A percentile compares a stretch with the other conserved stretches of the same genome.
Evolutionary conservation across 805 yeast genomes (phyloP).

Genomic region (Spathaspora sp.): DNA sequence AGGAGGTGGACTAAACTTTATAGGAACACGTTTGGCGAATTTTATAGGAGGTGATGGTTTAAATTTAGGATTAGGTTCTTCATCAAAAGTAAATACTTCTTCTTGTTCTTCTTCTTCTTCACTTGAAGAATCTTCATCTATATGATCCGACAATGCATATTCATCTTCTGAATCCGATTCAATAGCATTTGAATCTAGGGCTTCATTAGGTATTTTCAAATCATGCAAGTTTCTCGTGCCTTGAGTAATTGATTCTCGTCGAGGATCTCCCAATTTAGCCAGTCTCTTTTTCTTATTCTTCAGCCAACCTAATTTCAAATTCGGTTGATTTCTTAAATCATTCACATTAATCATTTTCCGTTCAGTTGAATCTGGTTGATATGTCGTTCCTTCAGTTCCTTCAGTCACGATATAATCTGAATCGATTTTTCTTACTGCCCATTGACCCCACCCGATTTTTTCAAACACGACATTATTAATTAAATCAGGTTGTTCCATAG

Average conservation of each 20-base stretch:
- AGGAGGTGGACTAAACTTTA: slow-evolving; percentile 38
- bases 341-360: slow-evolving; percentile 19
- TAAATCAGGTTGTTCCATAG: slow-evolving; percentile 70
- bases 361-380: neutral
- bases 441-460: slow-evolving; percentile 97
- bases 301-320: slow-evolving; percentile 36
- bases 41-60: slow-evolving; percentile 30
- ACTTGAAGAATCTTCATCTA: slow-evolving; percentile 18
- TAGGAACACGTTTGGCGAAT: slow-evolving; percentile 42
- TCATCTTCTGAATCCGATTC: slow-evolving; percentile 27
- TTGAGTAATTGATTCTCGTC: slow-evolving; percentile 54
- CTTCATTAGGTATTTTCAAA: slow-evolving; percentile 42
- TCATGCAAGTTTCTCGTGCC: slow-evolving; percentile 42
- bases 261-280: neutral
- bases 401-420: slow-evolving; percentile 46
- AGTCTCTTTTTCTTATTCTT: slow-evolving; percentile 21
- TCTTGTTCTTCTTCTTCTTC: slow-evolving; percentile 12
- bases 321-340: slow-evolving; percentile 32
- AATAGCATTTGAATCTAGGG: slow-evolving; percentile 17
- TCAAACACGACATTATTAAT: slow-evolving; percentile 70
- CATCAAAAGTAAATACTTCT: slow-evolving; percentile 21
- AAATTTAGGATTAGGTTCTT: slow-evolving; percentile 13
- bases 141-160: slow-evolving; percentile 13
- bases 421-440: slow-evolving; percentile 70
- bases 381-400: slow-evolving; percentile 27